Conservation (phyloP, 192 early-diverging fungal species). For the Backusella sp. region DNA sequence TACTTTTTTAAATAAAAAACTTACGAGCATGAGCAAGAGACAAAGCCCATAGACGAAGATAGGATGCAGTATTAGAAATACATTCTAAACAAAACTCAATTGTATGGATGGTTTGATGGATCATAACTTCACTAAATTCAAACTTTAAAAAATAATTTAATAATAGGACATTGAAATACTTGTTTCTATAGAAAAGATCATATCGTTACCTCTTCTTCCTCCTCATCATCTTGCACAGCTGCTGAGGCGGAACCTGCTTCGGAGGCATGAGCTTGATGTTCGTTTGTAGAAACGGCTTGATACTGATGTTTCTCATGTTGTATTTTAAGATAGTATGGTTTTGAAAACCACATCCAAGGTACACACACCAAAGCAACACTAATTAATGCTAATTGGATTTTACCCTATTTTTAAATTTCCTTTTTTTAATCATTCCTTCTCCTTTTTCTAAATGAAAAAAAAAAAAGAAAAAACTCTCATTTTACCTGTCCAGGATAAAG, state of each 20-base stretch:
- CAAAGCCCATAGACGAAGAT: constrained; percentile 97
- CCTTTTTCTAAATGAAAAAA: background rate
- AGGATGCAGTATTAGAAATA: constrained; percentile 99
- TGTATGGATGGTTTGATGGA: constrained; percentile 97
- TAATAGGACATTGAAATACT: background rate
- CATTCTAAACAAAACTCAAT: constrained; percentile 96
- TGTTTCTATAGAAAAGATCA: too few relatives aligned
- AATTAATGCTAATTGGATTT: constrained; percentile 79
- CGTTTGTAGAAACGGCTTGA: constrained; percentile 45
- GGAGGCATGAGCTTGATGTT: constrained; percentile 55
- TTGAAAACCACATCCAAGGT: constrained; percentile 97
- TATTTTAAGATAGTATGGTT: constrained; percentile 81
- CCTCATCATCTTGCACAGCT: constrained; percentile 38
- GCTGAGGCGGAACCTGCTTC: constrained; percentile 32
- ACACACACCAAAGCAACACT: constrained; percentile 84
- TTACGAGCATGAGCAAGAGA: constrained; percentile 90
- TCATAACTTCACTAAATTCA: constrained; percentile 95
- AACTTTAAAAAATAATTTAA: constrained; percentile 54
- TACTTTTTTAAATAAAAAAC: background rate
- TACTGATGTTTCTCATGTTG: constrained; percentile 86
- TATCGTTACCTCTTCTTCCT: constrained; percentile 29
- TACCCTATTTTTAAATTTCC: constrained; percentile 25
- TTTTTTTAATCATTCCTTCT: background rate
- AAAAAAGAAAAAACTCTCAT: background rate
- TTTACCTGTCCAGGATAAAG: constrained; percentile 80